Evolutionary conservation across 257 asterid species (phyloP).

Genomic region (Jacaranda mimosifolia): DNA sequence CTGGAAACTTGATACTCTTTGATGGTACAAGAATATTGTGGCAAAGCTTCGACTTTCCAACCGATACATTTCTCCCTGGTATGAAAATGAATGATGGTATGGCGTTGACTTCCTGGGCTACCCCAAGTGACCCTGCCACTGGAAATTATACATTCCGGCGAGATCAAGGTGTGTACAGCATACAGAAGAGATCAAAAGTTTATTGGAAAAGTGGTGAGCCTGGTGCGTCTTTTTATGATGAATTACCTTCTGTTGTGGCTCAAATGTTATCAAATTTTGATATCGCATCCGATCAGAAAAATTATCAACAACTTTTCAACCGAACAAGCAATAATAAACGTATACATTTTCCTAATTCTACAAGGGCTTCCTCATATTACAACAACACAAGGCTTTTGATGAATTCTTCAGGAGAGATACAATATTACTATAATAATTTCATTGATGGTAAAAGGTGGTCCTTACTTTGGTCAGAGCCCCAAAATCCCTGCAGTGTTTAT

Average conservation of each 20-base stretch:
- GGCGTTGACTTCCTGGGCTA: constrained; percentile 36
- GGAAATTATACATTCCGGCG: constrained; percentile 36
- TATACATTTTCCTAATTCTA: background rate
- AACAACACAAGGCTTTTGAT: constrained; percentile 35
- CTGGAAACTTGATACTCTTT: constrained; percentile 53
- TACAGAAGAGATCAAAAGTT: background rate
- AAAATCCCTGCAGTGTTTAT: constrained; percentile 31
- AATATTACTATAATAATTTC: constrained; percentile 9
- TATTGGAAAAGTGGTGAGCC: constrained; percentile 43
- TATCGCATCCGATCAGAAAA: background rate
- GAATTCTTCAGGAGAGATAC: constrained; percentile 47
- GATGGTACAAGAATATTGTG: constrained; percentile 37
- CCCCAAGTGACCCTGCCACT: constrained; percentile 6
- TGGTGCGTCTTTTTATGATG: background rate
- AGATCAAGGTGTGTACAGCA: constrained; percentile 30
- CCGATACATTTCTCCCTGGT: constrained; percentile 58
- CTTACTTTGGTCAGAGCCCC: constrained; percentile 35
- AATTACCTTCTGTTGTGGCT: background rate
- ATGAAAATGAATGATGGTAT: constrained; percentile 42
- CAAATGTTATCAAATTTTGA: constrained; percentile 28
- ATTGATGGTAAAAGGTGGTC: constrained; percentile 10
- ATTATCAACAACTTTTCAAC: background rate
- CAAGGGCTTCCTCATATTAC: background rate
- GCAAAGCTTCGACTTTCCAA: constrained; percentile 55
- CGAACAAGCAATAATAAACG: too few relatives aligned